phyloP scores from a whole-genome alignment of 2,329 filamentous ascomycete species.

The Chaetomium olivaceum region DNA sequence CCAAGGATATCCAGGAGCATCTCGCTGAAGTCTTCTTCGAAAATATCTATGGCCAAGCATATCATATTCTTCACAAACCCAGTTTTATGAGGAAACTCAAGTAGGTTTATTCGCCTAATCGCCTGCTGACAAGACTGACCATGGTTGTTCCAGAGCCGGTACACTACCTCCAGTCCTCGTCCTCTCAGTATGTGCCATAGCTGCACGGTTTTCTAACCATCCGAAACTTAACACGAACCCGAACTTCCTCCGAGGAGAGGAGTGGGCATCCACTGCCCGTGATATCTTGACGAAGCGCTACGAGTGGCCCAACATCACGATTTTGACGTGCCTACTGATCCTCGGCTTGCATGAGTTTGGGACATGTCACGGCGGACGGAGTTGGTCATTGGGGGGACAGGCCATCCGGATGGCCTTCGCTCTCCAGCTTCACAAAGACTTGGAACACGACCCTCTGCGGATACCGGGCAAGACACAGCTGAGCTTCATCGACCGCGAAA shows the following conservation, averaged over 20 bases:
- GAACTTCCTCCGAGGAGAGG: constrained; percentile 84
- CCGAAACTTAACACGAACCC: constrained; percentile 74
- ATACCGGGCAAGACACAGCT: constrained; percentile 64
- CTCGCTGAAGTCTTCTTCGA: constrained; percentile 95
- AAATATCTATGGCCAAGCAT: constrained; percentile 91
- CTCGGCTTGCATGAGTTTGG: constrained; percentile 94
- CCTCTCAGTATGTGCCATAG: constrained; percentile 90
- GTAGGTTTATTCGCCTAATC: constrained; percentile 46
- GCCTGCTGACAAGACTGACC: constrained; percentile 30
- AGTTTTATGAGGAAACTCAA: constrained; percentile 89
- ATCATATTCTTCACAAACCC: constrained; percentile 91
- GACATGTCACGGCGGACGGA: constrained; percentile 91
- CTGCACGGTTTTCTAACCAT: constrained; percentile 92
- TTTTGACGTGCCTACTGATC: constrained; percentile 84
- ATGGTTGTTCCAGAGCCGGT: constrained; percentile 56
- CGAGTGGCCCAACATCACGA: constrained; percentile 94
- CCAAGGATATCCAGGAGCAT: constrained; percentile 88
- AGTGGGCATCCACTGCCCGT: constrained; percentile 85
- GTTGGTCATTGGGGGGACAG: constrained; percentile 94
- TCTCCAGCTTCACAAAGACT: constrained; percentile 86
- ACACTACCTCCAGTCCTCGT: constrained; percentile 86
- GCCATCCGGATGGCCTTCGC: constrained; percentile 97
- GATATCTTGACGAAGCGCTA: constrained; percentile 85
- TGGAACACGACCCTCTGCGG: constrained; percentile 76
- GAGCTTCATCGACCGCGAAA: constrained; percentile 91